Percentiles rank a stretch among this genome's conserved stretches.
These are phyloP conservation scores for Protomyces gravidus DNA, from an alignment of 1,139 yeast species.

Conservation along the genomic window DNA sequence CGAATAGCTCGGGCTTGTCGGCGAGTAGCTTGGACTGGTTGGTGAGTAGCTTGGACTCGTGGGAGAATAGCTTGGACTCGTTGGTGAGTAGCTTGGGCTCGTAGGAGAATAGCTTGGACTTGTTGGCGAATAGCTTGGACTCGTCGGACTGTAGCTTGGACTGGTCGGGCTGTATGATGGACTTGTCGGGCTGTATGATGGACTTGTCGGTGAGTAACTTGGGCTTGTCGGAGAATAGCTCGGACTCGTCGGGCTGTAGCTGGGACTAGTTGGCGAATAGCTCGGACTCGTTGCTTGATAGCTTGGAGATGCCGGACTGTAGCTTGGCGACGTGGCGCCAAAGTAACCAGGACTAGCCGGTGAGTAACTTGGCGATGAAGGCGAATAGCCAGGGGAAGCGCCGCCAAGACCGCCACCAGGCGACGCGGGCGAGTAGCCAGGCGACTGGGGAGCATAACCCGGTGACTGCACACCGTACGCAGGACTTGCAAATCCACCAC, in stretches of 20 bases:
- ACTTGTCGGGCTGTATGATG: slow-evolving; percentile 57
- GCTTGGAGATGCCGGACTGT: slow-evolving; percentile 48
- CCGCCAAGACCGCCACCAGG: slow-evolving; percentile 68
- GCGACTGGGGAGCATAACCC: slow-evolving; percentile 65
- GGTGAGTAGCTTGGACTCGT: slow-evolving; percentile 74
- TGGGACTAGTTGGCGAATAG: slow-evolving; percentile 70
- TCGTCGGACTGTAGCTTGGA: slow-evolving; percentile 55
- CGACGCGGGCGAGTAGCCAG: slow-evolving; percentile 55
- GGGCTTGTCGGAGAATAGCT: slow-evolving; percentile 55
- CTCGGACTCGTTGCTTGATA: slow-evolving; percentile 71
- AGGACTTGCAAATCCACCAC: slow-evolving; percentile 50
- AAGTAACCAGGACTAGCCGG: slow-evolving; percentile 67
- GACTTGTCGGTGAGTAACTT: slow-evolving; percentile 59
- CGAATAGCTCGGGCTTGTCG: slow-evolving; percentile 64
- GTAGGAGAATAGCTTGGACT: slow-evolving; percentile 58
- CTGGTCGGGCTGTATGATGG: slow-evolving; percentile 63
- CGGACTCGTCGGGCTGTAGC: slow-evolving; percentile 63
- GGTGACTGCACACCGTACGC: slow-evolving; percentile 59
- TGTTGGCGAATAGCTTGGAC: slow-evolving; percentile 44
- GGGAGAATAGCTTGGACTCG: slow-evolving; percentile 68
- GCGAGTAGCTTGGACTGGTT: slow-evolving; percentile 70
- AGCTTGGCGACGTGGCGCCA: slow-evolving; percentile 67
- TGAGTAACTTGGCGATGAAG: slow-evolving; percentile 69
- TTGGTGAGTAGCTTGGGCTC: slow-evolving; percentile 68
- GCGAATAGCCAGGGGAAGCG: slow-evolving; percentile 70